phyloP scores from a whole-genome alignment of 2,329 filamentous ascomycete species.

The Fusarium continuum region DNA sequence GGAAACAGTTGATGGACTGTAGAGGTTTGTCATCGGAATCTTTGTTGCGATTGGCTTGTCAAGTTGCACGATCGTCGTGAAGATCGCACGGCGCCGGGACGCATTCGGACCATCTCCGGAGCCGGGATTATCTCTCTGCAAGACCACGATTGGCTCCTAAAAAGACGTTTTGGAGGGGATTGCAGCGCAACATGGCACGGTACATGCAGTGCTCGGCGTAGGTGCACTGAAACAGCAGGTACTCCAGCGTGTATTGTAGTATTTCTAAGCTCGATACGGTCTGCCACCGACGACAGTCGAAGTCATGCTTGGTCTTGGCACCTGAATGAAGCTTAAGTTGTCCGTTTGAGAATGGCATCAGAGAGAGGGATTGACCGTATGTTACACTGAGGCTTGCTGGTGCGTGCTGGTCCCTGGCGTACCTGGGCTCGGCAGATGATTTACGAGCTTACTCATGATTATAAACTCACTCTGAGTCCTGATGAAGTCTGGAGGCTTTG shows the following conservation, averaged over 20 bases:
- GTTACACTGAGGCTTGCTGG: constrained; percentile 33
- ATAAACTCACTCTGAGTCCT: constrained; percentile 16
- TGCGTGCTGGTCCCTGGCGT: constrained; percentile 31
- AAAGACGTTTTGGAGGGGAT: constrained; percentile 25
- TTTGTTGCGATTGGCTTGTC: constrained; percentile 49
- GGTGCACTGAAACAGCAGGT: constrained; percentile 30
- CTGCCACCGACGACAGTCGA: constrained; percentile 34
- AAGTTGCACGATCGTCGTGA: constrained; percentile 42
- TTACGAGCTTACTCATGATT: constrained; percentile 12
- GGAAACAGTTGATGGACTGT: constrained; percentile 1
- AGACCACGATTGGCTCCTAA: constrained; percentile 31
- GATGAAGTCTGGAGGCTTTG: constrained; percentile 16
- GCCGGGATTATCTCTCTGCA: constrained; percentile 27
- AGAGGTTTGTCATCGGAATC: constrained; percentile 39
- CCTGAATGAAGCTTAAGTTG: constrained; percentile 30
- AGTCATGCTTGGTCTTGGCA: constrained; percentile 27
- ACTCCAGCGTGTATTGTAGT: constrained; percentile 18
- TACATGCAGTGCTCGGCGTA: constrained; percentile 18
- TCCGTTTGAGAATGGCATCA: constrained; percentile 11
- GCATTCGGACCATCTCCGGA: constrained; percentile 41
- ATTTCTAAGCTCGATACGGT: constrained; percentile 28
- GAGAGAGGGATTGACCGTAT: not conserved
- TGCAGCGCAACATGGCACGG: constrained; percentile 15
- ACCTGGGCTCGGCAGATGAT: constrained; percentile 31
- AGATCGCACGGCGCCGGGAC: constrained; percentile 42